A percentile compares a stretch with the other conserved stretches of the same genome.
Conservation (phyloP, 1,284 basidiomycete species). For the Tilletia indica region DNA sequence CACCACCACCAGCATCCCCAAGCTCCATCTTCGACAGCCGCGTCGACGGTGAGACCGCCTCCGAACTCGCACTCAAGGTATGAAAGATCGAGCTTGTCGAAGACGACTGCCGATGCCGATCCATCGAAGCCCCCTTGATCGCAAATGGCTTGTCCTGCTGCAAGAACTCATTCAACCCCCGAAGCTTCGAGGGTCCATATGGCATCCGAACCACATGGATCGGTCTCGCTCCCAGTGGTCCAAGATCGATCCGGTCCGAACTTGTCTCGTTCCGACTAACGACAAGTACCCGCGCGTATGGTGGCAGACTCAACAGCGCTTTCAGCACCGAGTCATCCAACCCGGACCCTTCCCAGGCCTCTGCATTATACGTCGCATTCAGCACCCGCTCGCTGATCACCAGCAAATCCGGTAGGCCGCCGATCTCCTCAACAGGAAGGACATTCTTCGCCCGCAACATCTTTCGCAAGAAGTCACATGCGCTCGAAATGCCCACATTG, state of each 20-base stretch:
- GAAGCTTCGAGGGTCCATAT: slow-evolving; percentile 35
- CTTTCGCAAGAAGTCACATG: slow-evolving; percentile 2
- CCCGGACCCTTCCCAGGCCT: not conserved
- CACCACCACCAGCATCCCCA: too few species aligned
- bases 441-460: slow-evolving; percentile 18
- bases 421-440: not conserved
- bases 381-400: slow-evolving; percentile 19
- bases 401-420: slow-evolving; percentile 19
- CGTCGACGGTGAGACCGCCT: too few species aligned
- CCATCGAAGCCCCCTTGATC: slow-evolving; percentile 20
- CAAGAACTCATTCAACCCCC: slow-evolving; percentile 34
- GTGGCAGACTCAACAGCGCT: not conserved
- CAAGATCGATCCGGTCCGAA: slow-evolving; percentile 6
- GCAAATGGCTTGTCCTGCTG: slow-evolving; percentile 29
- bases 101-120: not conserved
- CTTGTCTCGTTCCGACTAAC: slow-evolving; percentile 18
- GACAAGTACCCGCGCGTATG: slow-evolving; percentile 21
- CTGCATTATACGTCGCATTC: not conserved
- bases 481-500: not conserved
- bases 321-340: slow-evolving; percentile 1
- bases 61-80: too few species aligned
- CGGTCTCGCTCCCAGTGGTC: not conserved
- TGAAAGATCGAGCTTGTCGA: too few species aligned
- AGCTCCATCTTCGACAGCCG: too few species aligned
- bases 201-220: slow-evolving; percentile 30